Conservation (phyloP, 805 yeast species). For the Naumovozyma castellii region DNA sequence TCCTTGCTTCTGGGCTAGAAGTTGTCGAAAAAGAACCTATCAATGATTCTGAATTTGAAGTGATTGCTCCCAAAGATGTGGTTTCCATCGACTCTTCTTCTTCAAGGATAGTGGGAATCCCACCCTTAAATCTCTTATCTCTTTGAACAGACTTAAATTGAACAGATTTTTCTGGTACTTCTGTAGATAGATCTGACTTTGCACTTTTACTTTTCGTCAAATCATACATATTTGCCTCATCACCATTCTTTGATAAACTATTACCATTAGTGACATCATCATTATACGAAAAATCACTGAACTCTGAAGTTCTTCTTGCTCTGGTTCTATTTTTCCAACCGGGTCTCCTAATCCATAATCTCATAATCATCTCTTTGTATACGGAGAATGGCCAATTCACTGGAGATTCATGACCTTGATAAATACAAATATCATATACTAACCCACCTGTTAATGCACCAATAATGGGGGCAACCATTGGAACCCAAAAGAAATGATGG, state of each 20-base stretch:
- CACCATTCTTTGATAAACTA: constrained; percentile 2
- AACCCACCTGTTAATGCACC: constrained; percentile 42
- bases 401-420: constrained; percentile 43
- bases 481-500: constrained; percentile 43
- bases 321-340: constrained; percentile 23
- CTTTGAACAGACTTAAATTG: constrained; percentile 26
- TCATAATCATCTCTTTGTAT: constrained; percentile 8
- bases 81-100: constrained; percentile 21
- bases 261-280: constrained; percentile 13
- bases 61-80: constrained; percentile 16
- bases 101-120: constrained; percentile 26
- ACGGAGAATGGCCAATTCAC: constrained; percentile 33
- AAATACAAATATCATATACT: constrained; percentile 39
- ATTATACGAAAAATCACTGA: constrained; percentile 24
- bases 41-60: background rate
- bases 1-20: background rate
- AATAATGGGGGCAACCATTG: constrained; percentile 38
- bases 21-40: background rate
- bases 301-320: constrained; percentile 19
- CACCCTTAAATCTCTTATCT: constrained; percentile 17
- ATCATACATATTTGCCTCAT: constrained; percentile 4
- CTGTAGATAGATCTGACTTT: constrained; percentile 6
- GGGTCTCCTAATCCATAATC: constrained; percentile 27
- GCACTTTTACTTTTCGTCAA: constrained; percentile 12
- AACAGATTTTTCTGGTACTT: constrained; percentile 12